These are phyloP conservation scores for Nannizzia gypsea DNA, from an alignment of 2,329 filamentous ascomycete species.

Conservation along the genomic window DNA sequence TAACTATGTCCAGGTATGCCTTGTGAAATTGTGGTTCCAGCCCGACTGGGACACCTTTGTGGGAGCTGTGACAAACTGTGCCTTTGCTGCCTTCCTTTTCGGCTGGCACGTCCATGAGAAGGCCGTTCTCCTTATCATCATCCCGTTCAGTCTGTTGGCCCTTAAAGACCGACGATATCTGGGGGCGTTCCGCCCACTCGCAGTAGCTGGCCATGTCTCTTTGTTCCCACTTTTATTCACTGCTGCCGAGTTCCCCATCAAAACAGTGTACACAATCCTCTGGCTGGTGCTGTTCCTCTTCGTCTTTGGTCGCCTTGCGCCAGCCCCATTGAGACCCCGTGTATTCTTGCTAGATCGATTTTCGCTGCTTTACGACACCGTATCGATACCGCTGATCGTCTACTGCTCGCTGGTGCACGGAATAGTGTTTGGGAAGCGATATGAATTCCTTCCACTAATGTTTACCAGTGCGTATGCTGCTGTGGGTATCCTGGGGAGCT, in stretches of 20 bases:
- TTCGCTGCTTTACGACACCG: conserved; percentile 73
- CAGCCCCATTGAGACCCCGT: conserved; percentile 64
- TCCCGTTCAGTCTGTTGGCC: conserved; percentile 87
- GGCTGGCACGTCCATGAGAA: conserved; percentile 99
- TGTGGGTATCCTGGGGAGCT: conserved; percentile 88
- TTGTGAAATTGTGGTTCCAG: conserved; percentile 67
- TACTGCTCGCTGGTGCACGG: conserved; percentile 81
- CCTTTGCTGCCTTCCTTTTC: conserved; percentile 92
- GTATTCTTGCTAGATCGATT: conserved; percentile 88
- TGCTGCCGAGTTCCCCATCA: conserved; percentile 81
- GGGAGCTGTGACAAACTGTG: conserved; percentile 79
- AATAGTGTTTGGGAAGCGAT: conserved; percentile 63
- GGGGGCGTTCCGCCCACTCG: conserved; percentile 79
- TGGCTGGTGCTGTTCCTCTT: conserved; percentile 83
- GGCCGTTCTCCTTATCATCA: conserved; percentile 83
- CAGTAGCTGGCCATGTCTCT: conserved; percentile 87
- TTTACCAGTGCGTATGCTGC: conserved; percentile 92
- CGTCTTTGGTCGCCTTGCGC: conserved; percentile 75
- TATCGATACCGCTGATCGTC: conserved; percentile 76
- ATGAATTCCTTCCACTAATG: conserved; percentile 92
- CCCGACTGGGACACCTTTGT: conserved; percentile 85
- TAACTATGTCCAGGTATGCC: conserved; percentile 43
- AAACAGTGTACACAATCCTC: conserved; percentile 81
- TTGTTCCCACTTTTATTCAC: conserved; percentile 92
- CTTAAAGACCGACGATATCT: conserved; percentile 82